Conservation (phyloP, 495 filamentous ascomycete species). For the Geopyxis carbonaria region DNA sequence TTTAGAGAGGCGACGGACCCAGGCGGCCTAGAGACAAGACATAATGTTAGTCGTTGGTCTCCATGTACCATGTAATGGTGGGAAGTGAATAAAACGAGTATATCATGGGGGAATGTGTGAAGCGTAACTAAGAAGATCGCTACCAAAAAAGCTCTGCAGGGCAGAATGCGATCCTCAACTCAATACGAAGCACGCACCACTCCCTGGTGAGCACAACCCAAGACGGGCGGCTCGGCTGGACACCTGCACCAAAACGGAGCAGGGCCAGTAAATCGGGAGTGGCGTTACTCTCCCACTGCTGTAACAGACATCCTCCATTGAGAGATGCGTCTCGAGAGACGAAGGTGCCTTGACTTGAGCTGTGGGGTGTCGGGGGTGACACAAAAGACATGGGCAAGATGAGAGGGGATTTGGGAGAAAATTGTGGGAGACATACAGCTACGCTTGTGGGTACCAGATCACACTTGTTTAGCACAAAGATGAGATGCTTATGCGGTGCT, state of each 20-base stretch:
- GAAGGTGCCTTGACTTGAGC: constrained; percentile 89
- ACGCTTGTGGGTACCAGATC: constrained; percentile 86
- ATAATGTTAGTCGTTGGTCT: constrained; percentile 28
- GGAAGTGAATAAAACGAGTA: constrained; percentile 2
- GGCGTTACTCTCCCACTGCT: constrained; percentile 81
- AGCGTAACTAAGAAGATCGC: constrained; percentile 95
- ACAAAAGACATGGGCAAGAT: constrained; percentile 10
- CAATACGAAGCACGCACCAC: constrained; percentile 44
- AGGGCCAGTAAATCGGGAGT: constrained; percentile 40
- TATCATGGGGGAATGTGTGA: constrained; percentile 50
- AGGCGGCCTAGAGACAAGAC: constrained; percentile 46
- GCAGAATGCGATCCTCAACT: constrained; percentile 30
- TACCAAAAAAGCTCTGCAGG: constrained; percentile 28
- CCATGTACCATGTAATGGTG: constrained; percentile 1
- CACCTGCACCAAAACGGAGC: constrained; percentile 31
- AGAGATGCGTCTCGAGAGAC: constrained; percentile 23
- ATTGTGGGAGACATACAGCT: constrained; percentile 54
- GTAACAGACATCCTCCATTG: constrained; percentile 90
- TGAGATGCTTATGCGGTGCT: constrained; percentile 84
- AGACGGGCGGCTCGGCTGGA: constrained; percentile 66
- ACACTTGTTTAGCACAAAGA: constrained; percentile 89
- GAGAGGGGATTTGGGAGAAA: constrained; percentile 11
- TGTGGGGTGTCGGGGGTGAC: constrained; percentile 32
- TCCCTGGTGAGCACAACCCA: constrained; percentile 38
- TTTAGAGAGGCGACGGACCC: constrained; percentile 64